Conservation (phyloP, 441 rosid genomes). For the Populus hybrid region DNA sequence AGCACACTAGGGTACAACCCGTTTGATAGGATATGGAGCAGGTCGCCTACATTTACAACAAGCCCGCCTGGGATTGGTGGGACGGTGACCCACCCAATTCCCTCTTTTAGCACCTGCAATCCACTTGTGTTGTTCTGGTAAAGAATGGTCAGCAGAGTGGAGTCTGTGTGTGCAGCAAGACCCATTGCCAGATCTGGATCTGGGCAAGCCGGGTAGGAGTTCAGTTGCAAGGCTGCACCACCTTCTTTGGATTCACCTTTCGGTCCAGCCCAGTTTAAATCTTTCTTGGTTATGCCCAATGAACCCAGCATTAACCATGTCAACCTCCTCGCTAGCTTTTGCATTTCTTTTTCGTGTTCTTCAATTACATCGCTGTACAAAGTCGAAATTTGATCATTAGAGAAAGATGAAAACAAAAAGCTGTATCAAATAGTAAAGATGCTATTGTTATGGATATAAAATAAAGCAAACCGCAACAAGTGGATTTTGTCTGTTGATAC, state of each 20-base stretch:
- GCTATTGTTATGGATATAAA: conserved; percentile 22
- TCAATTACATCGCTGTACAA: conserved; percentile 45
- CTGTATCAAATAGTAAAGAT: conserved; percentile 12
- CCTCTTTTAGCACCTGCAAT: conserved; percentile 63
- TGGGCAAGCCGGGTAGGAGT: conserved; percentile 82
- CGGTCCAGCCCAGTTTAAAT: conserved; percentile 64
- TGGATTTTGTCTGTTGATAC: conserved; percentile 16
- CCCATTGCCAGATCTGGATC: conserved; percentile 94
- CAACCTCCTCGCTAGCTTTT: conserved; percentile 54
- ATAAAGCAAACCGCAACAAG: conserved; percentile 26
- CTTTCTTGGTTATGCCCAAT: conserved; percentile 49
- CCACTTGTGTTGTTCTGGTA: conserved; percentile 72
- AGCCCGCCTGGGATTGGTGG: conserved; percentile 65
- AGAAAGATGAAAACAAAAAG: not conserved
- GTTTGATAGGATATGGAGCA: conserved; percentile 76
- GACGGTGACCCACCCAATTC: conserved; percentile 70
- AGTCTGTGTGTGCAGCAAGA: conserved; percentile 84
- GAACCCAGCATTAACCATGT: conserved; percentile 69
- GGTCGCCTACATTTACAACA: conserved; percentile 73
- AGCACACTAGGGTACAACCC: conserved; percentile 70
- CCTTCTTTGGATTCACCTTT: conserved; percentile 38
- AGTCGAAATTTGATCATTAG: not conserved
- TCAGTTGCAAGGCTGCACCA: conserved; percentile 62
- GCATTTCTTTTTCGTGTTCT: conserved; percentile 61
- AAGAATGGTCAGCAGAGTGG: conserved; percentile 73